These are phyloP conservation scores for Gossypium anomalum DNA, from an alignment of 345 rosid species.

Conservation along the genomic window DNA sequence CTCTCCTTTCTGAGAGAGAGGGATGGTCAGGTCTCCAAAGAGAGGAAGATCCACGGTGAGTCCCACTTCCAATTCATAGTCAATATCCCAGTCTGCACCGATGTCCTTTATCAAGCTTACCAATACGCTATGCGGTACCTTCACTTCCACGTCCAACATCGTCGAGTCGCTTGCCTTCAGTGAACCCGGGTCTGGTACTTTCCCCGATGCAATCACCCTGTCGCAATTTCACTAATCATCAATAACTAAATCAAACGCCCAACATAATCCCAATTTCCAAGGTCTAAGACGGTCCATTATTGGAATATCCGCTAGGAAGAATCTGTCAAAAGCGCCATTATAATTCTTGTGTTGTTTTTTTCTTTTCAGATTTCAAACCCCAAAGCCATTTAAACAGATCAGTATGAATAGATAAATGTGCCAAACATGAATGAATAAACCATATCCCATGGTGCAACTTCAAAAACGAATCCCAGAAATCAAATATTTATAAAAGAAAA, in stretches of 20 bases:
- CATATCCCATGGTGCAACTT: not conserved
- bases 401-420: not conserved
- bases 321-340: too few species aligned
- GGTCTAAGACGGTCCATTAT: not conserved
- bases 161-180: slow-evolving; percentile 63
- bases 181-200: slow-evolving; percentile 80
- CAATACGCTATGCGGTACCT: slow-evolving; percentile 60
- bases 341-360: not conserved
- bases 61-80: slow-evolving; percentile 59
- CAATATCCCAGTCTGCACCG: slow-evolving; percentile 84
- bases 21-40: slow-evolving; percentile 63
- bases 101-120: slow-evolving; percentile 69
- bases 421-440: not conserved
- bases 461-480: not conserved
- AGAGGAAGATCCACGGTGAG: slow-evolving; percentile 77
- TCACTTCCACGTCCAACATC: slow-evolving; percentile 52
- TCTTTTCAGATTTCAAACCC: not conserved
- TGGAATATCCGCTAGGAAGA: too few species aligned
- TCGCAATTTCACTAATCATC: not conserved
- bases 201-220: slow-evolving; percentile 77
- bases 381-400: not conserved
- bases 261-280: not conserved
- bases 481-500: not conserved
- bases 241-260: not conserved
- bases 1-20: slow-evolving; percentile 65